Conservation (phyloP, 2,329 filamentous ascomycete genomes). For the Xylariales sp. region DNA sequence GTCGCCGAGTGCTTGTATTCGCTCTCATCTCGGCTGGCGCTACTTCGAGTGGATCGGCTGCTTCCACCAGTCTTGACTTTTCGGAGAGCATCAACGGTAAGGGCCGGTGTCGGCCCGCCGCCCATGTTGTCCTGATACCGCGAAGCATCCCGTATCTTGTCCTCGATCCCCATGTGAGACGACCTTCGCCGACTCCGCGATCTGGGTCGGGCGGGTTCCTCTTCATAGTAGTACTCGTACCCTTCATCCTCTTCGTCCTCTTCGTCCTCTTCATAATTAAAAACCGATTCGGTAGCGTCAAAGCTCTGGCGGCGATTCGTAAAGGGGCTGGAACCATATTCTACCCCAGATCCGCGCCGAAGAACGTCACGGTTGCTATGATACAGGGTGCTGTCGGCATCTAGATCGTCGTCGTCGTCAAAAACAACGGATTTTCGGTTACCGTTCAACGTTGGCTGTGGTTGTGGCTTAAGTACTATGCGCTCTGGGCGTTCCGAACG, state of each 20-base stretch:
- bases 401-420: slow-evolving; percentile 44
- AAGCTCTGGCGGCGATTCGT: slow-evolving; percentile 43
- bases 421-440: slow-evolving; percentile 48
- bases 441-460: slow-evolving; percentile 32
- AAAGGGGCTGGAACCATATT: slow-evolving; percentile 46
- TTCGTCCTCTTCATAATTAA: slow-evolving; percentile 35
- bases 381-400: slow-evolving; percentile 40
- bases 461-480: slow-evolving; percentile 49
- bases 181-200: slow-evolving; percentile 50
- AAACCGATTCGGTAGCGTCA: slow-evolving; percentile 33
- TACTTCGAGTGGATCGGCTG: slow-evolving; percentile 69
- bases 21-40: slow-evolving; percentile 71
- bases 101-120: slow-evolving; percentile 56
- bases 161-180: slow-evolving; percentile 55
- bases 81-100: slow-evolving; percentile 68
- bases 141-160: slow-evolving; percentile 58
- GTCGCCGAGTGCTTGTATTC: slow-evolving; percentile 71
- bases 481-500: slow-evolving; percentile 28
- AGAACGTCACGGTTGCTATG: slow-evolving; percentile 27
- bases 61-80: slow-evolving; percentile 62
- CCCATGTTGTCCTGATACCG: slow-evolving; percentile 66
- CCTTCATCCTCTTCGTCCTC: slow-evolving; percentile 37
- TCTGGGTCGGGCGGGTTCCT: slow-evolving; percentile 46
- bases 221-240: slow-evolving; percentile 35
- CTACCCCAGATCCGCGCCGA: slow-evolving; percentile 44